Conservation (phyloP, 139 green algal genomes). For the Auxenochlorella protothecoides region DNA sequence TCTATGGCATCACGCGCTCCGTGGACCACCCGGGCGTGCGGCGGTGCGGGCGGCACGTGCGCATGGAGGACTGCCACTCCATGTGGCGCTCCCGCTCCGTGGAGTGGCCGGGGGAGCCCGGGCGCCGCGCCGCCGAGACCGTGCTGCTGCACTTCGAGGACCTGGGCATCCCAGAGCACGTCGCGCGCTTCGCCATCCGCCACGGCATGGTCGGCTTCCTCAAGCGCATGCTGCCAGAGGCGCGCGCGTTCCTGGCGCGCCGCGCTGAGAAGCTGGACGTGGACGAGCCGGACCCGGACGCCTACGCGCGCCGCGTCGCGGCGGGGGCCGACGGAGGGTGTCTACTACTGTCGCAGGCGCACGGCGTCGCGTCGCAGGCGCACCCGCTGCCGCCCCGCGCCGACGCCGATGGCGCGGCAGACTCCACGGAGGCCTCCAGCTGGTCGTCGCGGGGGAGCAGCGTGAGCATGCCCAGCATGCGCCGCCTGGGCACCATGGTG, state of each 20-base stretch:
- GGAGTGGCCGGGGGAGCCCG: conserved; percentile 47
- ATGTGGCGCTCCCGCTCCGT: conserved; percentile 57
- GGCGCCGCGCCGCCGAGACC: conserved; percentile 56
- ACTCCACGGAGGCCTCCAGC: too few species aligned
- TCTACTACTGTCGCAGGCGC: too few species aligned
- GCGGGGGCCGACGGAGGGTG: too few species aligned
- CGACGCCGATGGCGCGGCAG: too few species aligned
- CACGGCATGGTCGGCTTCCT: conserved; percentile 85
- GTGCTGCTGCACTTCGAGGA: conserved; percentile 80
- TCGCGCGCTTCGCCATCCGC: conserved; percentile 56
- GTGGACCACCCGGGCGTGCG: conserved; percentile 33
- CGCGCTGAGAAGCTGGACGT: conserved; percentile 31
- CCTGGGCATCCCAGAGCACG: conserved; percentile 51
- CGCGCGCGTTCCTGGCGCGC: conserved; percentile 46
- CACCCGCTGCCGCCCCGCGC: too few species aligned
- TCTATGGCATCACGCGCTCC: conserved; percentile 53
- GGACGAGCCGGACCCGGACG: conserved; percentile 13
- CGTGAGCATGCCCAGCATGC: not conserved
- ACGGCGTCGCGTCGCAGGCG: too few species aligned
- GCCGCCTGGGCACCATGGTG: conserved; percentile 22
- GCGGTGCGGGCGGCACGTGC: conserved; percentile 15
- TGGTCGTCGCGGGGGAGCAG: too few species aligned
- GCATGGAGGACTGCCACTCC: conserved; percentile 38
- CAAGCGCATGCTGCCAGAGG: conserved; percentile 48
- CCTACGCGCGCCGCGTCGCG: conserved; percentile 14